Evolutionary conservation across 73 alveolate genomes (phyloP).

Genomic region (Diophrys appendiculata): DNA sequence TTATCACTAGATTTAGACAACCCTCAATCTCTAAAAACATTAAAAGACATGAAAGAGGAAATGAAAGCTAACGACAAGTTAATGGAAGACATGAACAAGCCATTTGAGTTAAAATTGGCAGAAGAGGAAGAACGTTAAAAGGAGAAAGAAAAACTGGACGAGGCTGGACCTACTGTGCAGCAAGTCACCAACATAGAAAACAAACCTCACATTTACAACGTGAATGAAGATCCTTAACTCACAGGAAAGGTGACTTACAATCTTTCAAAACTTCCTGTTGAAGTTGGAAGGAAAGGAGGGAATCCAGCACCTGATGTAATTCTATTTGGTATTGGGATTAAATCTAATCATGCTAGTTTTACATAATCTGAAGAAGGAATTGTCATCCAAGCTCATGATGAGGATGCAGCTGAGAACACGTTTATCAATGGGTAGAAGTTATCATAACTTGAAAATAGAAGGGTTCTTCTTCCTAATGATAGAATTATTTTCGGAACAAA

Average conservation of each 20-base stretch:
- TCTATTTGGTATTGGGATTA: conserved; percentile 86
- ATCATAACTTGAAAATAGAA: background rate
- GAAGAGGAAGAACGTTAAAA: conserved; percentile 70
- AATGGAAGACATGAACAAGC: conserved; percentile 63
- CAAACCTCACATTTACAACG: conserved; percentile 84
- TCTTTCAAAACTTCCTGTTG: conserved; percentile 69
- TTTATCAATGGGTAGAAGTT: conserved; percentile 12
- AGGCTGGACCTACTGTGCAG: no score
- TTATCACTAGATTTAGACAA: no score
- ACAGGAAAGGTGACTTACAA: conserved; percentile 80
- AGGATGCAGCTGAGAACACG: background rate
- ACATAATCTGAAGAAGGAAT: conserved; percentile 8
- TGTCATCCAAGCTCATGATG: background rate
- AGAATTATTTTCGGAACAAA: conserved; percentile 69
- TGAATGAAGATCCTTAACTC: conserved; percentile 94
- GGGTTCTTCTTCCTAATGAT: conserved; percentile 41
- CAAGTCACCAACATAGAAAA: no score
- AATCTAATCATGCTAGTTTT: conserved; percentile 82
- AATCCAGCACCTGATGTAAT: conserved; percentile 90
- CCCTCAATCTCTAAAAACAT: no score
- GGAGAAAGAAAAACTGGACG: conserved; percentile 55
- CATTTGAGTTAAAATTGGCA: conserved; percentile 72
- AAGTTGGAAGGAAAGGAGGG: conserved; percentile 89
- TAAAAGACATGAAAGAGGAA: conserved; percentile 70
- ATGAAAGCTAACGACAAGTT: conserved; percentile 70